phyloP scores from a whole-genome alignment of 345 rosid genomes.

The thale cress (Arabidopsis thaliana) region TAIR10.1 NC_003076.8:6288001-6288500 shows the following conservation, averaged over 20 bases:
- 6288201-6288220: too few relatives aligned
- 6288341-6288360: not conserved
- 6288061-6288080: conserved; percentile 42
- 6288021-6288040: conserved; percentile 45
- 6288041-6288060: conserved; percentile 45
- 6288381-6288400: conserved; percentile 6
- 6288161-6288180: not conserved
- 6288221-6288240: too few relatives aligned
- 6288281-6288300: not conserved
- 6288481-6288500: not conserved
- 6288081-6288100: conserved; percentile 39
- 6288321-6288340: not conserved
- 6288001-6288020: conserved; percentile 36
- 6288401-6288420: not conserved
- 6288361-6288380: not conserved
- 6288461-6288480: conserved; percentile 29
- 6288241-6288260: too few relatives aligned
- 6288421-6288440: not conserved
- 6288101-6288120: conserved; percentile 13
- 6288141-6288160: not conserved
- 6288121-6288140: conserved; percentile 2
- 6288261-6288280: too few relatives aligned
- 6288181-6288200: not conserved
- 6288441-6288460: not conserved
- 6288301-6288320: not conserved